A percentile compares a stretch with the other conserved stretches of the same genome.
Evolutionary conservation across 2,329 filamentous ascomycete genomes (phyloP).

Genomic region (Colletotrichum gloeosporioides): DNA sequence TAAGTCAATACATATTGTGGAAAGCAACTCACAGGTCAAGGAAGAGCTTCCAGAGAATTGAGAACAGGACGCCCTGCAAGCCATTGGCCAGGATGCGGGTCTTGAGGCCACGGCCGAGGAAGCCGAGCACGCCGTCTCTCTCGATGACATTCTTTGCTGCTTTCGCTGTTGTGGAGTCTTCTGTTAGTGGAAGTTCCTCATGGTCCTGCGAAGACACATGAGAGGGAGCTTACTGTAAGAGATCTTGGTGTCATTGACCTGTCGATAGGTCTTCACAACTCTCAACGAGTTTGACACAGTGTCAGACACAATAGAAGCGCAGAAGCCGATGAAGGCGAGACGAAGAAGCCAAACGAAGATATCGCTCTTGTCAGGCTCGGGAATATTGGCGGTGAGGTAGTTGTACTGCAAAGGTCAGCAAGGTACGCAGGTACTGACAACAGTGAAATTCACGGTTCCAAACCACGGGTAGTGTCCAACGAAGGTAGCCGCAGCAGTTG

Average conservation of each 20-base stretch:
- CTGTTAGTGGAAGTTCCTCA: not conserved
- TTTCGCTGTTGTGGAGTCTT: constrained; percentile 34
- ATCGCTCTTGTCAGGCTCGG: constrained; percentile 44
- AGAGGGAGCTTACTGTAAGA: constrained; percentile 42
- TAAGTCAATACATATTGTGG: not conserved
- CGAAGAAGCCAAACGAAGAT: constrained; percentile 48
- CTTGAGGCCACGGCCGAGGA: constrained; percentile 50
- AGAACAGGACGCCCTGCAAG: constrained; percentile 51
- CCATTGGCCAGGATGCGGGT: constrained; percentile 55
- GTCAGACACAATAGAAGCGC: constrained; percentile 50
- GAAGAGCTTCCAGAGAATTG: constrained; percentile 55
- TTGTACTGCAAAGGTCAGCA: constrained; percentile 42
- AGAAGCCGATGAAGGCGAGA: constrained; percentile 48
- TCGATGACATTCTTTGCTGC: constrained; percentile 44
- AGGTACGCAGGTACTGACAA: not conserved
- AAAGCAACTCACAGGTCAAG: constrained; percentile 47
- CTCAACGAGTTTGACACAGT: constrained; percentile 52
- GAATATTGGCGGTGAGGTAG: constrained; percentile 40
- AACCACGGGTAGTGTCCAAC: constrained; percentile 57
- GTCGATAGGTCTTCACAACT: constrained; percentile 54
- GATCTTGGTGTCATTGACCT: constrained; percentile 52
- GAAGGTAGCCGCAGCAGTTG: constrained; percentile 53
- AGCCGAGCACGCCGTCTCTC: constrained; percentile 45
- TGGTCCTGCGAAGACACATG: not conserved
- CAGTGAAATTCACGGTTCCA: constrained; percentile 41